Evolutionary conservation across 2,329 filamentous ascomycete genomes (phyloP), one percentile per base, ranked within the genome.

Genomic region (Ceratocystis eucalypticola): DNA sequence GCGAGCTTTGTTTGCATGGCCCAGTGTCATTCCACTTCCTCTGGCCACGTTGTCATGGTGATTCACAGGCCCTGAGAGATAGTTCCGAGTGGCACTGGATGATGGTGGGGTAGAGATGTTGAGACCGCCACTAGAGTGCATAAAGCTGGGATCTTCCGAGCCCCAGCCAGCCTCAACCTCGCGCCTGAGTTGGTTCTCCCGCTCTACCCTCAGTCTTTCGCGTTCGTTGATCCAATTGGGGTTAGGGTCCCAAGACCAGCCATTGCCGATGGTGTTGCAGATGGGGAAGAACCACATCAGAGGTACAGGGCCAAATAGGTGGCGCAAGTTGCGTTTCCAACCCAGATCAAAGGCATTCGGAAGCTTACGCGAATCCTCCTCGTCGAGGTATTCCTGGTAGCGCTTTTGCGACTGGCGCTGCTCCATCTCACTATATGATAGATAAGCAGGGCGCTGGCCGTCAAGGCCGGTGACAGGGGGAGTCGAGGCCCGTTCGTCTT

Each of bases 301-400:
- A 1, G 85, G 86, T 0, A 79, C 83, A 0, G 84, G 83, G 0
- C 94, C 94, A 70, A 99, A 91, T 1, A 99, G 81, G 73, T 96
- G 89, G 0, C 77, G 73, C 4, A 97, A 75, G 74, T 99, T 99
- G 53, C 82, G 83, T 67, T 82, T 85, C 82, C 87, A 88, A 68
- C 94, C 94, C 1, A 96, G 84, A 71, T 99, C 89, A 72, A 99
- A 99, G 1, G 92, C 94, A 73, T 94, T 92, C 1, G 94, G 94
- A 30, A 99, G 82, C 73, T 89, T 91, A 71, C 89, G 85, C 63
- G 87, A 90, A 75, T 96, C 92, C 73, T 91, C 83, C 74, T 97
- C 91, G 73, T 96, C 90, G 17, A 97, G 83, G 74, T 96, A 97
- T 65, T 84, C 82, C 69, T 85, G 80, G 71, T 85, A 84, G 46